Base-by-base conservation (phyloP, 768 basidiomycete genomes). In the Suillus ampliporus region DNA sequence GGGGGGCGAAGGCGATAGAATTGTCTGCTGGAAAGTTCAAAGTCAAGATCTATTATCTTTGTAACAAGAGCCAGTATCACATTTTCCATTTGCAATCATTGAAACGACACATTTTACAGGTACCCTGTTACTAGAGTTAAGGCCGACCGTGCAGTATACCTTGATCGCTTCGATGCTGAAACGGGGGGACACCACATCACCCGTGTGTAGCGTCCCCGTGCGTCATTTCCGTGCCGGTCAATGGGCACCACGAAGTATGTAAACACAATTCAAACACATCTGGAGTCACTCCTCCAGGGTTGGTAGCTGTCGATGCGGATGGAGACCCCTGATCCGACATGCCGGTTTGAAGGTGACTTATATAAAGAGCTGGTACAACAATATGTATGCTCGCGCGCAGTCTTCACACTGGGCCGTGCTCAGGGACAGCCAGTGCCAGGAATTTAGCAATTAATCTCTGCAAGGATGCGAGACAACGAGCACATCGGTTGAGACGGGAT, bases 361-460 rank as follows among this genome's bases (percentile, higher is more conserved):
- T n/a, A n/a, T n/a, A n/a, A n/a, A n/a, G n/a, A n/a, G n/a, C n/a
- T n/a, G n/a, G n/a, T n/a, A n/a, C n/a, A n/a, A n/a, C n/a, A n/a
- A n/a, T n/a, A n/a, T 88, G 31, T 31, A 31, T 31, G 31, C n/a
- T n/a, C n/a, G n/a, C n/a, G n/a, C 77, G 77, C 90, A 92, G 31
- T 31, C 31, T 31, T 31, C 17, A 89, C 82, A 0, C 76, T 6
- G 90, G 84, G 0, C 87, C 86, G 62, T 85, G 78, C 53, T 83
- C 79, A 3, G 89, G 88, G 15, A 84, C 84, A 19, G 87, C 86
- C 56, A 90, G 71, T 0, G 87, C 80, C 40, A 91, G 77, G 70
- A 91, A 87, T 72, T 90, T 89, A 65, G 80, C 84, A 50, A n/a
- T n/a, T n/a, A n/a, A 86, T 77, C 64, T 88, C 85, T 38, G 38